Conservation (phyloP, 352 stramenopile genomes). For the Pythium apleroticum region DNA sequence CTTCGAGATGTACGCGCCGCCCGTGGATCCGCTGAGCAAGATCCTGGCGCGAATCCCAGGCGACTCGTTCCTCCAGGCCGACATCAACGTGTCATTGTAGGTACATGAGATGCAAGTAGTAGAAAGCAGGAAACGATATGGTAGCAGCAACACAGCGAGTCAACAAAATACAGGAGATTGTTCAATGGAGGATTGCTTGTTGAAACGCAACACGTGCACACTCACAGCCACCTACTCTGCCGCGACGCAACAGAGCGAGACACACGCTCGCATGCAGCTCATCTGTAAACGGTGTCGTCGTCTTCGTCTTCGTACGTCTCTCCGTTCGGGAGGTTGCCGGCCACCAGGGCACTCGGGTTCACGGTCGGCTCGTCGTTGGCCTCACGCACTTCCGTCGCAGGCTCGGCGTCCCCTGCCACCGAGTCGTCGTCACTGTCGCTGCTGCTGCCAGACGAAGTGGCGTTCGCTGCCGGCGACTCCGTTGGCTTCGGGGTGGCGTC, state of each 20-base stretch:
- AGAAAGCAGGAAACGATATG: constrained; percentile 4
- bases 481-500: constrained; percentile 19
- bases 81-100: constrained; percentile 88
- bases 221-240: background rate
- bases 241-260: too few species aligned
- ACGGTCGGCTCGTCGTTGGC: constrained; percentile 13
- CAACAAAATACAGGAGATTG: constrained; percentile 2
- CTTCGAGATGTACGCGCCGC: constrained; percentile 88
- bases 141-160: background rate
- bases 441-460: background rate
- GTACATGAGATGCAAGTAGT: background rate
- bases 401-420: constrained; percentile 7
- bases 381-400: constrained; percentile 3
- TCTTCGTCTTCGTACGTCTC: constrained; percentile 29
- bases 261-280: background rate
- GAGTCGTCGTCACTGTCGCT: constrained; percentile 6
- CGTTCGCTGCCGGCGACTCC: constrained; percentile 3
- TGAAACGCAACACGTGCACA: background rate
- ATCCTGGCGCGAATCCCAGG: constrained; percentile 82
- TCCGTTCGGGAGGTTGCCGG: constrained; percentile 29
- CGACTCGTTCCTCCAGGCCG: constrained; percentile 87
- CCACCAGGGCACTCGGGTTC: constrained; percentile 36
- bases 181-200: background rate
- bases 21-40: constrained; percentile 83
- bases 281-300: constrained; percentile 19